Conservation (phyloP, 495 filamentous ascomycete genomes). For the Podospora pseudopauciseta region DNA sequence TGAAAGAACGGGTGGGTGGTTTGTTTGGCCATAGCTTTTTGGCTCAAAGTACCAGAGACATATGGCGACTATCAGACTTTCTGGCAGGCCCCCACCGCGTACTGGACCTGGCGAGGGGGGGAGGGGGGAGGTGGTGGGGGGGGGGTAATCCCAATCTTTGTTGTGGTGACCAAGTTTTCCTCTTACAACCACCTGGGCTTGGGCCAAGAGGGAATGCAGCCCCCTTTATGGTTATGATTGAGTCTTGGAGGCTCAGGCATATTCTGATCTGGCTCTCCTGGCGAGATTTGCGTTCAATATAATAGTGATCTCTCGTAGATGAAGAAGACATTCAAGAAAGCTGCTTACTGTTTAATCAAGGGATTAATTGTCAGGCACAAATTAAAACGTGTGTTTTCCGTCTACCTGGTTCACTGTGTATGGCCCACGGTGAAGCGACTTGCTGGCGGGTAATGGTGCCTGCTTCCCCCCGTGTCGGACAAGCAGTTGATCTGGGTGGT, state of each 20-base stretch:
- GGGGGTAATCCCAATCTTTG: slow-evolving; percentile 13
- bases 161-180: slow-evolving; percentile 19
- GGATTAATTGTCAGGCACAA: slow-evolving; percentile 18
- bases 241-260: neutral
- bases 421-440: neutral
- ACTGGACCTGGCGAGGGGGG: neutral
- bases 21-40: neutral
- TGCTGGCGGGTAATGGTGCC: slow-evolving; percentile 10
- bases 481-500: neutral
- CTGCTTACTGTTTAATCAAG: slow-evolving; percentile 21
- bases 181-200: slow-evolving; percentile 20
- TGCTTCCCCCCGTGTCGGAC: slow-evolving; percentile 2
- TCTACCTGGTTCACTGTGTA: slow-evolving; percentile 13
- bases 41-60: slow-evolving; percentile 15
- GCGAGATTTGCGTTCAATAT: slow-evolving; percentile 18
- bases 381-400: slow-evolving; percentile 16
- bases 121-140: neutral
- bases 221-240: slow-evolving; percentile 18
- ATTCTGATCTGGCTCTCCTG: slow-evolving; percentile 5
- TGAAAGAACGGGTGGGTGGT: neutral
- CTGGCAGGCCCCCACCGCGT: neutral
- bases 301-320: slow-evolving; percentile 21
- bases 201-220: slow-evolving; percentile 10
- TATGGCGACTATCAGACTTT: neutral
- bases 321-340: slow-evolving; percentile 12